phyloP scores from a whole-genome alignment of 179 eudicot genomes.

The Camellia oleifera region DNA sequence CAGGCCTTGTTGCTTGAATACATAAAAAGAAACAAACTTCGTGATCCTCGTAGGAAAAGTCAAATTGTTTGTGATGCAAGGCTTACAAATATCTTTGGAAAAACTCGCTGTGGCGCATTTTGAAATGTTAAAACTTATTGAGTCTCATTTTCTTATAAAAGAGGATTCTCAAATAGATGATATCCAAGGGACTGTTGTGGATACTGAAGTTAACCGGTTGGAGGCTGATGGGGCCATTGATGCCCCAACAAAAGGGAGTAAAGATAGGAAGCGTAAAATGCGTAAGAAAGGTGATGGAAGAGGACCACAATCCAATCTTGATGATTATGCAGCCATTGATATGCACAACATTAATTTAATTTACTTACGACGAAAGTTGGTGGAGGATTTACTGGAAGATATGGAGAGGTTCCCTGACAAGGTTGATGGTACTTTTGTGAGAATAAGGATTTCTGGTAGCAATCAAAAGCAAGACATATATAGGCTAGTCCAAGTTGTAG shows the following conservation, averaged over 20 bases:
- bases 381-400: constrained; percentile 88
- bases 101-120: constrained; percentile 96
- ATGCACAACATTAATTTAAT: constrained; percentile 85
- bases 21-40: constrained; percentile 87
- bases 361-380: constrained; percentile 75
- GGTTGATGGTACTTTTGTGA: constrained; percentile 86
- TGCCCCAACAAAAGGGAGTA: constrained; percentile 40
- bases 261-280: constrained; percentile 59
- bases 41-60: constrained; percentile 91
- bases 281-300: constrained; percentile 61
- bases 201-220: constrained; percentile 50
- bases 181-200: constrained; percentile 75
- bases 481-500: constrained; percentile 95
- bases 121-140: constrained; percentile 99
- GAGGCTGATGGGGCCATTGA: constrained; percentile 67
- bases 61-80: constrained; percentile 95
- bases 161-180: constrained; percentile 77
- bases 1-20: constrained; percentile 88
- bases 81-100: constrained; percentile 82
- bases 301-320: constrained; percentile 80
- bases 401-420: constrained; percentile 63
- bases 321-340: constrained; percentile 98
- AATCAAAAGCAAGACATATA: constrained; percentile 84
- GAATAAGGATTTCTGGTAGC: constrained; percentile 89
- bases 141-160: constrained; percentile 80